Evolutionary conservation across 2,329 filamentous ascomycete species (phyloP).

Genomic region (Talaromyces sp.): DNA sequence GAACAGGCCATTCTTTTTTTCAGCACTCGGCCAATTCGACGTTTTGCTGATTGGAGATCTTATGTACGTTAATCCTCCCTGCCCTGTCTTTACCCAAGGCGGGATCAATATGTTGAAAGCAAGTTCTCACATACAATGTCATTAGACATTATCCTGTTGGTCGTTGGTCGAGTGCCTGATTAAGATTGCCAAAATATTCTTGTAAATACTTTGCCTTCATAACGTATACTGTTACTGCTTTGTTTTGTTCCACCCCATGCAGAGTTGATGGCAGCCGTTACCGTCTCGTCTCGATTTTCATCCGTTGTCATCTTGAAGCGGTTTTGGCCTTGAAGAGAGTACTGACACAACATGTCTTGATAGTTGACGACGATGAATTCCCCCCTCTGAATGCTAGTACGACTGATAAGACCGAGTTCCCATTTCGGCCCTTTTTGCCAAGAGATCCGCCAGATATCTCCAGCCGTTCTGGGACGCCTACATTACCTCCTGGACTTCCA

Average conservation of each 20-base stretch:
- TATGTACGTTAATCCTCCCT: slow-evolving; percentile 50
- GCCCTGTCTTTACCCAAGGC: slow-evolving; percentile 36
- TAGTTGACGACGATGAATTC: slow-evolving; percentile 45
- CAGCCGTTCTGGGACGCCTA: slow-evolving; percentile 32
- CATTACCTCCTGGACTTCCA: slow-evolving; percentile 37
- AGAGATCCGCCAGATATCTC: slow-evolving; percentile 23
- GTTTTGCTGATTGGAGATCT: slow-evolving; percentile 32
- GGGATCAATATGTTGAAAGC: slow-evolving; percentile 38
- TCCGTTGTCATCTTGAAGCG: neutral
- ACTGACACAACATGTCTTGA: slow-evolving; percentile 23
- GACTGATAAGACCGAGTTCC: slow-evolving; percentile 34
- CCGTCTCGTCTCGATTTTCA: slow-evolving; percentile 11
- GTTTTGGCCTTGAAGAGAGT: slow-evolving; percentile 3
- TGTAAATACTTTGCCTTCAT: slow-evolving; percentile 31
- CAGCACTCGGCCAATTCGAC: slow-evolving; percentile 28
- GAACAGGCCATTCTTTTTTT: slow-evolving; percentile 30
- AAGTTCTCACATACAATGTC: slow-evolving; percentile 42
- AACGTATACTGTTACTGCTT: slow-evolving; percentile 23
- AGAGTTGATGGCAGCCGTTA: slow-evolving; percentile 14
- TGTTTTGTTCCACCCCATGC: slow-evolving; percentile 16
- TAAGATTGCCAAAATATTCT: slow-evolving; percentile 18
- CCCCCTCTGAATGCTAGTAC: slow-evolving; percentile 37
- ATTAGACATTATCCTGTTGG: slow-evolving; percentile 29
- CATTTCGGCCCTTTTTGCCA: slow-evolving; percentile 29
- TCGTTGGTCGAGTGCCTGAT: slow-evolving; percentile 23